phyloP scores from a whole-genome alignment of 495 filamentous ascomycete species.

The Aspergillus nidulans region DNA sequence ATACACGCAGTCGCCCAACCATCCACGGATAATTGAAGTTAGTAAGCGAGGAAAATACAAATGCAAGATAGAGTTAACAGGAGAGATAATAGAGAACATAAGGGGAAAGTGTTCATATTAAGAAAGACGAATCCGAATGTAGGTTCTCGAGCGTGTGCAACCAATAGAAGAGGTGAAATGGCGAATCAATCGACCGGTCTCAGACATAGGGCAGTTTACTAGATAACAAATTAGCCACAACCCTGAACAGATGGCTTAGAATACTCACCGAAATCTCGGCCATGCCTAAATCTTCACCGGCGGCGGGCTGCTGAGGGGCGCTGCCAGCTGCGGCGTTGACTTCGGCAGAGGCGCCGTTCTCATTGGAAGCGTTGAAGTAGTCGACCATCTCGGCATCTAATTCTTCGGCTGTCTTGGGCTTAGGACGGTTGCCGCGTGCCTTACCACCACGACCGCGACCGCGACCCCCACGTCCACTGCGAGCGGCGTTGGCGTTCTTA shows the following conservation, averaged over 20 bases:
- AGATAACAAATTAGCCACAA: not conserved
- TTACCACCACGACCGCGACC: slow-evolving; percentile 44
- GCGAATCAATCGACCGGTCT: slow-evolving; percentile 3
- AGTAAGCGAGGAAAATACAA: slow-evolving; percentile 6
- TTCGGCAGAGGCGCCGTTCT: slow-evolving; percentile 34
- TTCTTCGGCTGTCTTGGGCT: slow-evolving; percentile 86
- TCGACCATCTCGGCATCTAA: slow-evolving; percentile 92
- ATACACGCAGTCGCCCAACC: slow-evolving; percentile 10
- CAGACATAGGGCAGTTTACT: slow-evolving; percentile 24
- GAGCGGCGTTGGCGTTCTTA: slow-evolving; percentile 48
- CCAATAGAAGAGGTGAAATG: not conserved
- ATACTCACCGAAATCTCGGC: slow-evolving; percentile 48
- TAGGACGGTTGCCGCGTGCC: slow-evolving; percentile 58
- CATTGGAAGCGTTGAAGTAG: slow-evolving; percentile 57
- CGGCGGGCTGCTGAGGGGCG: slow-evolving; percentile 28
- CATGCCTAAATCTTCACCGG: slow-evolving; percentile 47
- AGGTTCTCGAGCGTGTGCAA: not conserved
- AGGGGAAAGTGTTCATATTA: slow-evolving; percentile 6
- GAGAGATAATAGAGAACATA: slow-evolving; percentile 8
- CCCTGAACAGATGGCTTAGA: not conserved
- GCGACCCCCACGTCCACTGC: slow-evolving; percentile 44
- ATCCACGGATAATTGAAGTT: slow-evolving; percentile 4
- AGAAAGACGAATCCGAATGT: slow-evolving; percentile 2
- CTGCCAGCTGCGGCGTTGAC: slow-evolving; percentile 42
- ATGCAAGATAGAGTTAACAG: slow-evolving; percentile 3